Evolutionary conservation across 306 rosid genomes (phyloP).

Genomic region (Argentina anserina): DNA sequence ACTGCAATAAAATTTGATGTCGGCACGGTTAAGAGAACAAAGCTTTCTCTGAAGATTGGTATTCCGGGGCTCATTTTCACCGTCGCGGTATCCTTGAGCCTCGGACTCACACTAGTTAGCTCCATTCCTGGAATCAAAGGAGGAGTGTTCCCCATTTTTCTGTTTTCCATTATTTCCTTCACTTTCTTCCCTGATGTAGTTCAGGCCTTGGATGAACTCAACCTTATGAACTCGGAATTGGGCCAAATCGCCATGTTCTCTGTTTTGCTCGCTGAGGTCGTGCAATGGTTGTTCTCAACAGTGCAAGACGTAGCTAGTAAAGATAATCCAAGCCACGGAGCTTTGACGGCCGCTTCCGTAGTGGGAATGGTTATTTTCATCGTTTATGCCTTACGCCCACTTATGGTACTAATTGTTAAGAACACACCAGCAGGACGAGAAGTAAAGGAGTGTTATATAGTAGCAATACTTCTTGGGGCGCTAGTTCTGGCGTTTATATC

Average conservation of each 20-base stretch:
- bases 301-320: neutral
- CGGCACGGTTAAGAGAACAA: slow-evolving; percentile 1
- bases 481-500: slow-evolving; percentile 3
- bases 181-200: slow-evolving; percentile 26
- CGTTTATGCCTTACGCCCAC: slow-evolving; percentile 12
- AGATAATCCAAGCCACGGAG: neutral
- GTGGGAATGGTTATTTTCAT: neutral
- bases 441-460: slow-evolving; percentile 17
- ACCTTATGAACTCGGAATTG: slow-evolving; percentile 28
- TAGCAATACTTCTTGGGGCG: slow-evolving; percentile 17
- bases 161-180: slow-evolving; percentile 1
- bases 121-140: neutral
- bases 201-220: slow-evolving; percentile 26
- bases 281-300: slow-evolving; percentile 12
- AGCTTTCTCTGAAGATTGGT: slow-evolving; percentile 26
- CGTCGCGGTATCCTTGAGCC: neutral
- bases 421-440: slow-evolving; percentile 26
- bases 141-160: slow-evolving; percentile 4
- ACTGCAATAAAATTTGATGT: slow-evolving; percentile 27
- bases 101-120: neutral
- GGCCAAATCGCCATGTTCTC: slow-evolving; percentile 33
- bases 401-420: slow-evolving; percentile 1
- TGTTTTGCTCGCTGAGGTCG: slow-evolving; percentile 14
- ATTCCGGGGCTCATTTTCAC: neutral
- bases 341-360: neutral